Evolutionary conservation across 2,329 filamentous ascomycete genomes (phyloP), one percentile per base, ranked within the genome.

Genomic region (Venturia asperata): DNA sequence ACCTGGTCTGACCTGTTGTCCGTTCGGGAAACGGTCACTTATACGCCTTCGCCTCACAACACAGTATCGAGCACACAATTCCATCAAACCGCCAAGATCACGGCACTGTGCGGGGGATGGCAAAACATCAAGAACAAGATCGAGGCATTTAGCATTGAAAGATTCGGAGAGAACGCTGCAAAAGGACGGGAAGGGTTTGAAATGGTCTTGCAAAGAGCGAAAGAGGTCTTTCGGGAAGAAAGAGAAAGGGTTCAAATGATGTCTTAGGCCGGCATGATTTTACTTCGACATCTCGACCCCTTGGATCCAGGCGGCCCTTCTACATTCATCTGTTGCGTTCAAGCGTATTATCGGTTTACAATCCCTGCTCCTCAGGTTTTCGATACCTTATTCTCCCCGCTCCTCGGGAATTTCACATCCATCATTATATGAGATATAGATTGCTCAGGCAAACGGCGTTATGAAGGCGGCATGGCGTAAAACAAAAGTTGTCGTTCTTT

Each of bases 41-140:
- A 97, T 79, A 82, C 83, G 70, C 92, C 91, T 0, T 77, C 69
- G 68, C 81, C 74, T 4, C 71, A 73, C 2, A 76, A 75, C 5
- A 82, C 82, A 5, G 69, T 75, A 37, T 83, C 77, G 45, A 83
- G 80, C 75, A 99, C 94, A 2, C 83, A 88, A 68, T 97, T 99
- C 74, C 82, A 86, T 61, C 94, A 99, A 80, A 87, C 91, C 67
- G 94, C 94, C 47, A 87, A 92, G 77, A 93, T 99, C 74, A 96
- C 92, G 1, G 94, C 94, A 0, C 81, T 97, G 11, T 96, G 92
- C 76, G 93, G 94, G 70, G 94, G 94, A 68, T 99, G 94, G 92
- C 91, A 97, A 79, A 91, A 92, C 74, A 92, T 97, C 75, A 94
- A 91, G 82, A 96, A 94, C 78, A 91, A 88, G 75, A 95, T 99